Base-by-base conservation (phyloP, 352 stramenopile genomes). In the Aphanomyces stellatus region DNA sequence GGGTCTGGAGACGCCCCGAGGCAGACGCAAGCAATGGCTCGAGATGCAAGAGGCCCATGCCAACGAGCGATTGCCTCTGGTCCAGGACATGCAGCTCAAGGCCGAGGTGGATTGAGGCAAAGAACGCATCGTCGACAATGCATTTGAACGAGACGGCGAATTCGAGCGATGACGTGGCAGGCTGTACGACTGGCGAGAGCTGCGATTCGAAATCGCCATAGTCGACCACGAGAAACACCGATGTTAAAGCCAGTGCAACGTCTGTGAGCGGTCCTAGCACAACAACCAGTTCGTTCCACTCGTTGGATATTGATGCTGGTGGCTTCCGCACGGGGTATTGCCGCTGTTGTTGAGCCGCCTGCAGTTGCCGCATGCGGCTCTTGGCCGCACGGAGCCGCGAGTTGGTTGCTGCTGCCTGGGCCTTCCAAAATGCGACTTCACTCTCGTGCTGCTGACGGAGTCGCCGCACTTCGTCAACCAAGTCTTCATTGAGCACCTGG, bases 1-100 rank as follows among this genome's bases (percentile, higher is more conserved):
- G n/a, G n/a, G n/a, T n/a, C n/a, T n/a, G n/a, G n/a, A n/a, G n/a
- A n/a, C n/a, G n/a, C n/a, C n/a, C n/a, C n/a, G n/a, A n/a, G n/a
- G n/a, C n/a, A n/a, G n/a, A n/a, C n/a, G n/a, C n/a, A n/a, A n/a
- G n/a, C n/a, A n/a, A n/a, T n/a, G n/a, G n/a, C n/a, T n/a, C n/a
- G n/a, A n/a, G n/a, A n/a, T n/a, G n/a, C n/a, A n/a, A n/a, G n/a
- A n/a, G n/a, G n/a, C n/a, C n/a, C n/a, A n/a, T n/a, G n/a, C n/a
- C n/a, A n/a, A n/a, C n/a, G n/a, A n/a, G n/a, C n/a, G n/a, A n/a
- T n/a, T n/a, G n/a, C n/a, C n/a, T n/a, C n/a, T n/a, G n/a, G n/a
- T n/a, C n/a, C n/a, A n/a, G n/a, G n/a, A n/a, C n/a, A n/a, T 48
- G 53, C 35, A 62, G 53, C 53, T 62, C 53, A 10, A 62, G 7